Percentiles rank a stretch among this genome's conserved stretches.
These are phyloP conservation scores for Waitea zeae DNA, from an alignment of 1,284 basidiomycete species.

Conservation along the genomic window DNA sequence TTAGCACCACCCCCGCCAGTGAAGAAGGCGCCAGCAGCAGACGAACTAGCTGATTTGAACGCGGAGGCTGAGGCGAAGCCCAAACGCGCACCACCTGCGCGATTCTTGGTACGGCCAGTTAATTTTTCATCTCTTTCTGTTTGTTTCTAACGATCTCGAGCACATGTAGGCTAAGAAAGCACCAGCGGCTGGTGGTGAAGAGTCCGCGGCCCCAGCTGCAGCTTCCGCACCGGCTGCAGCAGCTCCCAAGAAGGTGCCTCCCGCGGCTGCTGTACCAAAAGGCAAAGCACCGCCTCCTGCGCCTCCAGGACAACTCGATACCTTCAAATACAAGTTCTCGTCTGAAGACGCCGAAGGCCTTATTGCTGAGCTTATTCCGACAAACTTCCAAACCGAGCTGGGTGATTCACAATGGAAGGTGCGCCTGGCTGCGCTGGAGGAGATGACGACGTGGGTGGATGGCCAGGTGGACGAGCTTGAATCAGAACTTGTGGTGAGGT, in stretches of 20 bases:
- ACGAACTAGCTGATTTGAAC: conserved; percentile 12
- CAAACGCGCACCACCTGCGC: conserved; percentile 29
- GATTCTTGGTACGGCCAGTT: conserved; percentile 21
- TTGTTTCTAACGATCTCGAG: too few relatives aligned
- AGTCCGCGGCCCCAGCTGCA: too few relatives aligned
- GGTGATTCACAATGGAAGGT: conserved; percentile 89
- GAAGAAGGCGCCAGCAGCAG: conserved; percentile 14
- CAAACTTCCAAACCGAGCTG: conserved; percentile 54
- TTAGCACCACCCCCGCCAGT: conserved; percentile 9
- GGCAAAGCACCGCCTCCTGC: conserved; percentile 13
- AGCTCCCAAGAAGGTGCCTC: conserved; percentile 19
- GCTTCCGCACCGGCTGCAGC: conserved; percentile 15
- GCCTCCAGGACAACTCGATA: conserved; percentile 45
- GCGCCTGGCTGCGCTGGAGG: conserved; percentile 74
- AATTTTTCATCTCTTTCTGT: neutral
- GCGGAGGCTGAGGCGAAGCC: conserved; percentile 26
- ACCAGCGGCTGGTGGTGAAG: conserved; percentile 17
- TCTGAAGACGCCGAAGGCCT: conserved; percentile 85
- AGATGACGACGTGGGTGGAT: conserved; percentile 76
- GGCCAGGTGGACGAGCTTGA: conserved; percentile 55
- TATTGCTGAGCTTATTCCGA: conserved; percentile 62
- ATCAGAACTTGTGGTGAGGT: conserved; percentile 82
- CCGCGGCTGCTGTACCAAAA: conserved; percentile 11
- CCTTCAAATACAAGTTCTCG: conserved; percentile 82
- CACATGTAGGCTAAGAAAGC: conserved; percentile 30